Evolutionary conservation across 1,284 basidiomycete species (phyloP), one percentile per base, ranked within the genome.

Genomic region (Irpex lacteus): DNA sequence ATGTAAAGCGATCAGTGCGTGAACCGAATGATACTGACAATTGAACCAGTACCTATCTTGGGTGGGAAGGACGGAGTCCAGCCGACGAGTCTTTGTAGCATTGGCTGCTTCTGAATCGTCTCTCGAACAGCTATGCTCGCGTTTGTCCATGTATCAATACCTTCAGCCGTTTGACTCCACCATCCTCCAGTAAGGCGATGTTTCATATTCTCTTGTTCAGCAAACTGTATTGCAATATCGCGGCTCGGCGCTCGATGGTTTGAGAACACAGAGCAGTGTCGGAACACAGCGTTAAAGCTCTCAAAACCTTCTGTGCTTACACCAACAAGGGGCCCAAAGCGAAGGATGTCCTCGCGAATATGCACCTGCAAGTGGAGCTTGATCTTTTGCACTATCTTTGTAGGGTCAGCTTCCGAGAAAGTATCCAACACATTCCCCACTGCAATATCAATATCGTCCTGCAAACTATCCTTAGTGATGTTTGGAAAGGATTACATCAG

Each of bases 261-360:
- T 1, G 74, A 77, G 21, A 80, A 76, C 1, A 83, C 68, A 66
- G 79, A 81, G 37, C 73, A 73, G 0, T 70, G 63, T 1, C 78
- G 72, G 34, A 83, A 81, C 1, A 83, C 70, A 1, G 77, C 75
- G 69, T 84, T 84, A 71, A 74, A 82, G 2, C 76, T 79, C 67
- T 84, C 80, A 63, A 82, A 84, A 0, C 65, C 71, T 58, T 84
- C 81, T 0, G 81, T 83, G 1, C 72, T 67, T 1, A 13, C 7
- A 36, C 49, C 60, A 4, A 50, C 44, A 2, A 60, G 15, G 5
- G 60, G 60, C 4, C 60, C 40, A 4, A 44, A 44, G 40, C 40
- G n/a, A 11, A 1, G 40, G 4, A 44, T 44, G 4, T 44, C 40
- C 11, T 44, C 40, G 11, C 11, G 40, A 4, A n/a, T n/a, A 3